These are phyloP conservation scores for Phytomonas sp. DNA, from an alignment of 208 protist genomes.

Conservation along the genomic window DNA sequence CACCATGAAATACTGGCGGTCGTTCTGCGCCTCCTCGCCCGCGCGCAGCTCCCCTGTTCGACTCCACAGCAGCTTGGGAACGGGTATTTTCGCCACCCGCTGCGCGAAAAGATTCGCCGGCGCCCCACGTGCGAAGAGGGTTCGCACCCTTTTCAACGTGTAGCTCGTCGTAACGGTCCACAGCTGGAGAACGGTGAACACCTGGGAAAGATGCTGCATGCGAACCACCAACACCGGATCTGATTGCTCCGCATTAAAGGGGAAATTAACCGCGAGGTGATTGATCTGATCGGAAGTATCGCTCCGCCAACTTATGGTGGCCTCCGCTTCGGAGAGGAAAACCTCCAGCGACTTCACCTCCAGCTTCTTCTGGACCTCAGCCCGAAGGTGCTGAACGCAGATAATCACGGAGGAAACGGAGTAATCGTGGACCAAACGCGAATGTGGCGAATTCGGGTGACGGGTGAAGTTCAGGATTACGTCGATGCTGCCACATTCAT, in stretches of 20 bases:
- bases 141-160: slow-evolving; percentile 25
- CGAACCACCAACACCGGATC: slow-evolving; percentile 58
- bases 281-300: slow-evolving; percentile 14
- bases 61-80: slow-evolving; percentile 11
- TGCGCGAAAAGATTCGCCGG: slow-evolving; percentile 14
- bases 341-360: slow-evolving; percentile 85
- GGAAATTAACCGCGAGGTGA: slow-evolving; percentile 35
- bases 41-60: slow-evolving; percentile 5
- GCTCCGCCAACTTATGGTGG: slow-evolving; percentile 31
- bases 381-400: slow-evolving; percentile 33
- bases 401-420: slow-evolving; percentile 31
- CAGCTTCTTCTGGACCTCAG: slow-evolving; percentile 79
- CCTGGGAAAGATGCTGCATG: slow-evolving; percentile 60
- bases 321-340: slow-evolving; percentile 45
- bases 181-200: slow-evolving; percentile 54
- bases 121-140: slow-evolving; percentile 23
- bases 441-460: background rate
- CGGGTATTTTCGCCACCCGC: slow-evolving; percentile 10
- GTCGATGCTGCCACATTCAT: slow-evolving; percentile 43
- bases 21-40: background rate
- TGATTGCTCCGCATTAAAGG: slow-evolving; percentile 36
- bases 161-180: slow-evolving; percentile 33
- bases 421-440: slow-evolving; percentile 21
- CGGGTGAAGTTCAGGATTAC: slow-evolving; percentile 27
- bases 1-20: slow-evolving; percentile 22